phyloP scores from a whole-genome alignment of 2,329 filamentous ascomycete genomes.

The Diaporthe australafricana region DNA sequence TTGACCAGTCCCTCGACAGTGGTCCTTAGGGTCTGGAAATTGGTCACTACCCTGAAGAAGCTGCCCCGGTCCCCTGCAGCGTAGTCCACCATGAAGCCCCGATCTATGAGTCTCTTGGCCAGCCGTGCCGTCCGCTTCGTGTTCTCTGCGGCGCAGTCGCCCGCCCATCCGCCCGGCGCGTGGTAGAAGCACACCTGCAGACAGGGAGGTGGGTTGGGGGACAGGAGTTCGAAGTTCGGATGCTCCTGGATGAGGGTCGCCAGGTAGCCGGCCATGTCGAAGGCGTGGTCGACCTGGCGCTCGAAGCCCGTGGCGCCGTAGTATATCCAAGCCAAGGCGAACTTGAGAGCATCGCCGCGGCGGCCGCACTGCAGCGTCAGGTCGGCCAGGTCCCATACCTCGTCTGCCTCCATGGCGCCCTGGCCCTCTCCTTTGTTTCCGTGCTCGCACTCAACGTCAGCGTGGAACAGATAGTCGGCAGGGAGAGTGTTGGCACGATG shows the following conservation, averaged over 20 bases:
- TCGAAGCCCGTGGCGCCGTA: constrained; percentile 83
- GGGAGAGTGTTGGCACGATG: constrained; percentile 86
- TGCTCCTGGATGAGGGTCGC: constrained; percentile 66
- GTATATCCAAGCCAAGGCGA: constrained; percentile 90
- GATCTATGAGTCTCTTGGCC: constrained; percentile 57
- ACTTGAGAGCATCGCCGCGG: constrained; percentile 84
- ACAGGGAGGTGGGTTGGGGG: constrained; percentile 82
- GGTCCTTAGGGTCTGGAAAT: constrained; percentile 62
- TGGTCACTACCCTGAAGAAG: constrained; percentile 70
- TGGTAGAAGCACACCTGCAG: constrained; percentile 97
- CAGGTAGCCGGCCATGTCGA: constrained; percentile 76
- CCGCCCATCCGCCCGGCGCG: constrained; percentile 66
- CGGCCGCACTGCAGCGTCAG: constrained; percentile 93
- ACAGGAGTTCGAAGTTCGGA: constrained; percentile 76
- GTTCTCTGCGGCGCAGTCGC: constrained; percentile 56
- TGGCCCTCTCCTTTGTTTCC: neutral
- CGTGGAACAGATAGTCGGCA: constrained; percentile 87
- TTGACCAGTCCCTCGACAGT: constrained; percentile 66
- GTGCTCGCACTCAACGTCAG: constrained; percentile 48
- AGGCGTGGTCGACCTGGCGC: constrained; percentile 76
- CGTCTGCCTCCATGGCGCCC: constrained; percentile 47
- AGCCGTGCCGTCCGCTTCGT: constrained; percentile 61
- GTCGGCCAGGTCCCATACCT: constrained; percentile 90
- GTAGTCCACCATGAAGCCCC: constrained; percentile 71
- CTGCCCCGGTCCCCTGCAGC: constrained; percentile 65